Conservation (phyloP, 345 rosid species). For the Eucalyptus curtisii region DNA sequence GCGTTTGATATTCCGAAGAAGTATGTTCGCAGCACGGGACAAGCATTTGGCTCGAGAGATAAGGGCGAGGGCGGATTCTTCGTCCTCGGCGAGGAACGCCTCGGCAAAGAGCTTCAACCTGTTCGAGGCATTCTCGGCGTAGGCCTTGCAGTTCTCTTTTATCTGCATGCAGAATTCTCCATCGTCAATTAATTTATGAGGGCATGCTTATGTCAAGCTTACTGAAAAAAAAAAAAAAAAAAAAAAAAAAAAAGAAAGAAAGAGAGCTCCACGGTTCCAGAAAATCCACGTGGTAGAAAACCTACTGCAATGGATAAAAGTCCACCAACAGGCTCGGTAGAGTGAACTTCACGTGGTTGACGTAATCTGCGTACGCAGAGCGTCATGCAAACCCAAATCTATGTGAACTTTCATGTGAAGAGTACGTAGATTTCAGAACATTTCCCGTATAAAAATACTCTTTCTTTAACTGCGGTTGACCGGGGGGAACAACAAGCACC, state of each 20-base stretch:
- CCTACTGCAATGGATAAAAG: not conserved
- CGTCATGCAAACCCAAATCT: not conserved
- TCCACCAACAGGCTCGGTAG: not conserved
- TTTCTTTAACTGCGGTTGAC: not conserved
- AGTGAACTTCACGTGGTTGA: not conserved
- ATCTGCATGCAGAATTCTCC: constrained; percentile 21
- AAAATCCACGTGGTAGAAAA: not conserved
- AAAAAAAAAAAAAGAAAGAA: not conserved
- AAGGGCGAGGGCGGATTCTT: constrained; percentile 24
- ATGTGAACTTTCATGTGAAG: not conserved
- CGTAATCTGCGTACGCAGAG: not conserved
- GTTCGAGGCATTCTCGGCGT: constrained; percentile 40
- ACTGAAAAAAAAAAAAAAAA: not conserved
- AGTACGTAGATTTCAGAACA: not conserved
- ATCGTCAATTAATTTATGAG: not conserved
- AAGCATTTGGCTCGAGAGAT: constrained; percentile 51
- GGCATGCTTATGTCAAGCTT: not conserved
- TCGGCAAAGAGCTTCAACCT: constrained; percentile 56
- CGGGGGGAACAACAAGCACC: not conserved
- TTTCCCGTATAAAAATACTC: not conserved
- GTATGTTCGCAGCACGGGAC: constrained; percentile 23
- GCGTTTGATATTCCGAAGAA: constrained; percentile 35
- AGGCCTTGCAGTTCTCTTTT: constrained; percentile 30
- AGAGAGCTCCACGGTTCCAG: not conserved
- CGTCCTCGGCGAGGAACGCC: constrained; percentile 46